These are phyloP conservation scores for Rhodotorula sp. DNA, from an alignment of 1,284 basidiomycete genomes.

Conservation along the genomic window DNA sequence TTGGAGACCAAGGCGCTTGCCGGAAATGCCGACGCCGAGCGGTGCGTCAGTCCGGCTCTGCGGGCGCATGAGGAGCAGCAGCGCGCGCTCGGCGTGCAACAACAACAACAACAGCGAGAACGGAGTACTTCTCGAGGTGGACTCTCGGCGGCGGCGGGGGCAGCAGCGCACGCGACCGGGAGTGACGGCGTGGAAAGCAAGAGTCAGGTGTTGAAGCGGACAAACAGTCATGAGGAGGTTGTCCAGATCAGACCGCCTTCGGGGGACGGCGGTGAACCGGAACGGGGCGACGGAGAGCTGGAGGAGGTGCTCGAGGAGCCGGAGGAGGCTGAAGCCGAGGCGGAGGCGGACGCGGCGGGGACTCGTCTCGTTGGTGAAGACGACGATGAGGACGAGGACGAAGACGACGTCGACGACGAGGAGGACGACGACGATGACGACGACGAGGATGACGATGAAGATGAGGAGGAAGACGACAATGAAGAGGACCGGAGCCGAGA, in stretches of 20 bases:
- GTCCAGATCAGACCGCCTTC: slow-evolving; percentile 11
- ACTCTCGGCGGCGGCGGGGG: background rate
- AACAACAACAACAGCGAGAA: background rate
- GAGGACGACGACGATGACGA: slow-evolving; percentile 12
- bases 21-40: slow-evolving; percentile 25
- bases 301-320: slow-evolving; percentile 25
- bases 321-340: slow-evolving; percentile 7
- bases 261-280: background rate
- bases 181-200: background rate
- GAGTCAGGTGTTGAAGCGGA: slow-evolving; percentile 4
- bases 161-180: background rate
- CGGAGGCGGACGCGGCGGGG: background rate
- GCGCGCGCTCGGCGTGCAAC: background rate
- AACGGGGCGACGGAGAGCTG: slow-evolving; percentile 12
- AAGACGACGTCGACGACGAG: slow-evolving; percentile 14
- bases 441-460: slow-evolving; percentile 24
- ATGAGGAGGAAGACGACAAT: slow-evolving; percentile 7
- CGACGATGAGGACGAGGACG: slow-evolving; percentile 21
- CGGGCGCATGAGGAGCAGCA: slow-evolving; percentile 11
- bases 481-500: background rate
- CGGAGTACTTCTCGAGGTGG: background rate
- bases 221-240: slow-evolving; percentile 9
- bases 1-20: slow-evolving; percentile 19
- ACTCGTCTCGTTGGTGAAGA: background rate
- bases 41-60: slow-evolving; percentile 22